Percentiles rank a stretch among this genome's conserved stretches.
phyloP scores from a whole-genome alignment of 495 filamentous ascomycete species.

The Glarea lozoyensis region DNA sequence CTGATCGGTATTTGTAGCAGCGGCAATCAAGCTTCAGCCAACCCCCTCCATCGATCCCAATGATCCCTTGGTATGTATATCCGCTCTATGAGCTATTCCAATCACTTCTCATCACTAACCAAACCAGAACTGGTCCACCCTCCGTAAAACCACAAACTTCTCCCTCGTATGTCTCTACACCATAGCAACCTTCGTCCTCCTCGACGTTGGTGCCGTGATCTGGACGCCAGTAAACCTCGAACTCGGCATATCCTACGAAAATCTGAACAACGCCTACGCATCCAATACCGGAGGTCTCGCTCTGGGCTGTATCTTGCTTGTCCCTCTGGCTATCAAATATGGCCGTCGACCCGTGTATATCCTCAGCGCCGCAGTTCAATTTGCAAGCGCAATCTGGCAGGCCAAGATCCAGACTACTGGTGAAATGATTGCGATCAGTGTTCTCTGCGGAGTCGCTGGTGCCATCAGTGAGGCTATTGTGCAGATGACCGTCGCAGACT shows the following conservation, averaged over 20 bases:
- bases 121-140: slow-evolving; percentile 7
- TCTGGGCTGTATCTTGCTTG: slow-evolving; percentile 34
- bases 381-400: slow-evolving; percentile 2
- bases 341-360: slow-evolving; percentile 37
- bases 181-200: not conserved
- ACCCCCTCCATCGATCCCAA: slow-evolving; percentile 48
- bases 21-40: no score
- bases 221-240: slow-evolving; percentile 31
- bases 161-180: not conserved
- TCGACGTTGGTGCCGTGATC: slow-evolving; percentile 5
- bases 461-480: slow-evolving; percentile 3
- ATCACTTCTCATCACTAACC: no score
- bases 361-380: slow-evolving; percentile 1
- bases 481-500: slow-evolving; percentile 25
- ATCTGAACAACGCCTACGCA: slow-evolving; percentile 29
- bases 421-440: slow-evolving; percentile 1
- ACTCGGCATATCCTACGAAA: slow-evolving; percentile 26
- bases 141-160: slow-evolving; percentile 3
- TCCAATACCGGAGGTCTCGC: slow-evolving; percentile 29
- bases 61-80: slow-evolving; percentile 35
- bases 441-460: slow-evolving; percentile 1
- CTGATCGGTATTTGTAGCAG: no score
- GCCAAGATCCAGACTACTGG: not conserved
- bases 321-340: slow-evolving; percentile 37
- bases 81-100: not conserved